phyloP scores from a whole-genome alignment of 2,329 filamentous ascomycete species.

The Thielaviopsis ethacetica region DNA sequence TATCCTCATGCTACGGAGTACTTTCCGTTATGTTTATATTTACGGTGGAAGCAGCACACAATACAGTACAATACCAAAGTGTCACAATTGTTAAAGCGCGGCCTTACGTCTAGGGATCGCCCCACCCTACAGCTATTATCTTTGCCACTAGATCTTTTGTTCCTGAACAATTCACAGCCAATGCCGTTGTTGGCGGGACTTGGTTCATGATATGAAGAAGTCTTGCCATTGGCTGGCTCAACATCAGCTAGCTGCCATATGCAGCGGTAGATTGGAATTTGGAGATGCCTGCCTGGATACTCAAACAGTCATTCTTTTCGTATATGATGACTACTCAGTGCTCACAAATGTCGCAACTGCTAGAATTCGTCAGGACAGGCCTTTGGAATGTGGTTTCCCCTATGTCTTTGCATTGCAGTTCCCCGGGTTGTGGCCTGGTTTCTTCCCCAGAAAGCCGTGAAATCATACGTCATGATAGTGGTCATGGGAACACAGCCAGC shows the following conservation, averaged over 20 bases:
- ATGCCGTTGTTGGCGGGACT: too few species aligned
- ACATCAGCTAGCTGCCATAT: not conserved
- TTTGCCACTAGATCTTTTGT: too few species aligned
- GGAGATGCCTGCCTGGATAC: not conserved
- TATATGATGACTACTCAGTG: not conserved
- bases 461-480: not conserved
- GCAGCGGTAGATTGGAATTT: not conserved
- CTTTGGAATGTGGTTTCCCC: not conserved
- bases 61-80: too few species aligned
- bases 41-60: too few species aligned
- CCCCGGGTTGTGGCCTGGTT: not conserved
- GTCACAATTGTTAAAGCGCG: too few species aligned
- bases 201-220: not conserved
- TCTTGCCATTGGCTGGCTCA: not conserved
- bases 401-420: not conserved
- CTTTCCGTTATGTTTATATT: too few species aligned
- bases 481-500: not conserved
- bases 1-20: too few species aligned
- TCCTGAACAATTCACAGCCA: too few species aligned
- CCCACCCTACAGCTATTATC: too few species aligned
- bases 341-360: not conserved
- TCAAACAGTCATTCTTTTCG: not conserved
- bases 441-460: not conserved
- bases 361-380: not conserved
- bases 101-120: too few species aligned